Evolutionary conservation across 306 rosid species (phyloP), one percentile per base, ranked within the genome.

Genomic region (Astragalus glycyphyllos): DNA sequence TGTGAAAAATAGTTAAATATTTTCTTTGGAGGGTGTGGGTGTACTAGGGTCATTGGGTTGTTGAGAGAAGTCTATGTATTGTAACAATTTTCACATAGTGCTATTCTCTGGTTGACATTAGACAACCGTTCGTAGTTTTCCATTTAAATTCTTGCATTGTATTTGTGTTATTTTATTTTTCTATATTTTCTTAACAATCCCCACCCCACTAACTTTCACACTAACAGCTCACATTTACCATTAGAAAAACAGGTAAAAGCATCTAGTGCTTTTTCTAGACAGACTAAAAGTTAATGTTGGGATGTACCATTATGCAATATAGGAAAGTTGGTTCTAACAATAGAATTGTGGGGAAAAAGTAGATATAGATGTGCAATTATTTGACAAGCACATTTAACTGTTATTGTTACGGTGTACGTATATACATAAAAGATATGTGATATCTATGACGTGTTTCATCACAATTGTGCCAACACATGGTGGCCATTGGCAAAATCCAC

Each of bases 261-360:
- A 49, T 6, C 15, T 0, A 5, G 11, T 53, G 38, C 71, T 9
- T 61, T 58, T 57, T 44, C 59, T 15, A 81, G 86, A 74, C 88
- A 83, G 57, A 82, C 81, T 61, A 65, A 78, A 79, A 72, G 79
- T 5, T 56, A 12, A 69, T 83, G 88, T 71, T 79, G 82, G 77
- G 77, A 47, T 67, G 81, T 62, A 46, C 31, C 46, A 42, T 49
- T 26, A 40, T 61, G 59, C 50, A 17, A 35, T 20, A 32, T 26
- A 54, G 4, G 64, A 62, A 57, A 71, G 65, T 29, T 54, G 68
- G 69, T 75, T 78, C 48, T 75, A 46, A 49, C 72, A 45, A 46
- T 38, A 60, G 17, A 65, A 41, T 38, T 58, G 81, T 61, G 69
- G 77, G 58, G 44, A 58, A 71, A 81, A 84, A 73, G 65, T 42